Percentiles rank a stretch among this genome's conserved stretches.
phyloP scores from a whole-genome alignment of 2,329 filamentous ascomycete genomes.

The Graphilbum fragrans region DNA sequence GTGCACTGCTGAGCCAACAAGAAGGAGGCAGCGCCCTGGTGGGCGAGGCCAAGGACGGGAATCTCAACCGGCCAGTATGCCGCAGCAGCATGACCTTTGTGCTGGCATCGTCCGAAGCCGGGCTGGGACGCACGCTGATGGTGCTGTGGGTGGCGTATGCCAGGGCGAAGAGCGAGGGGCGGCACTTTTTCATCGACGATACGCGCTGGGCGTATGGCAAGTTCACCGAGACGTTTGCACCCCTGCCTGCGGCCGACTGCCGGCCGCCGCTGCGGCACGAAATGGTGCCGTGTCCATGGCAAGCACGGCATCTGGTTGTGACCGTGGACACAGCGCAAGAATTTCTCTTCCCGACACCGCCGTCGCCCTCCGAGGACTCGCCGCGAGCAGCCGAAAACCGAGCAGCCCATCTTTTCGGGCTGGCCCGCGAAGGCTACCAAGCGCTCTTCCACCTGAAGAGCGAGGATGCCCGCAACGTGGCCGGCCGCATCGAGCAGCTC shows the following conservation, averaged over 20 bases:
- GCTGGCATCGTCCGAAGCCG: constrained; percentile 62
- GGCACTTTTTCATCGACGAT: constrained; percentile 78
- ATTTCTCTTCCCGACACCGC: constrained; percentile 47
- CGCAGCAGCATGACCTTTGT: constrained; percentile 64
- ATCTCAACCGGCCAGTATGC: constrained; percentile 46
- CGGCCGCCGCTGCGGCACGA: constrained; percentile 60
- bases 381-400: constrained; percentile 41
- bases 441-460: constrained; percentile 58
- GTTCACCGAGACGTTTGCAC: constrained; percentile 60
- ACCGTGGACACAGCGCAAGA: constrained; percentile 54
- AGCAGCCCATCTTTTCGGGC: constrained; percentile 43
- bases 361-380: no score
- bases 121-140: constrained; percentile 66
- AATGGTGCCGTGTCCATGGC: constrained; percentile 68
- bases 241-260: constrained; percentile 54
- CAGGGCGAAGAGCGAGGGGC: constrained; percentile 58
- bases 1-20: constrained; percentile 14
- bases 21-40: constrained; percentile 25
- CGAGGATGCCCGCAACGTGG: constrained; percentile 55
- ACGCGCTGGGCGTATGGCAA: constrained; percentile 71
- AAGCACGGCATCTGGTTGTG: constrained; percentile 62
- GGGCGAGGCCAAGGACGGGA: constrained; percentile 27
- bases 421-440: constrained; percentile 60
- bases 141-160: constrained; percentile 77
- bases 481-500: constrained; percentile 44